Conservation (phyloP, 1,284 basidiomycete genomes). For the Malassezia globosa region DNA sequence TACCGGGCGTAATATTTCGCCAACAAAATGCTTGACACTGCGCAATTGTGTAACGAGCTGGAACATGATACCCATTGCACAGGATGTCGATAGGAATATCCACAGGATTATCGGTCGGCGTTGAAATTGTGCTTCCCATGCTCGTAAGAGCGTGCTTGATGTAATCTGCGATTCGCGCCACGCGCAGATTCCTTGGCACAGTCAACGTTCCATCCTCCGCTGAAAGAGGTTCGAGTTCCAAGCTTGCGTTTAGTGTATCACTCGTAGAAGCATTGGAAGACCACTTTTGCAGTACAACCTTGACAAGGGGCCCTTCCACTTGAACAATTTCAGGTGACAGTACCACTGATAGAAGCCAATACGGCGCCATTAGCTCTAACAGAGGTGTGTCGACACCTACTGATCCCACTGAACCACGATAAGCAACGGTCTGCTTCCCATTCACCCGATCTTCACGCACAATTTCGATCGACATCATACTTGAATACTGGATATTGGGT, state of each 20-base stretch:
- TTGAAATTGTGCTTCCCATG: background rate
- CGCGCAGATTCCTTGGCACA: slow-evolving; percentile 1
- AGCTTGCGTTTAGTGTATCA: background rate
- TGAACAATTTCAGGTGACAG: background rate
- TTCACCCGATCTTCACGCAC: background rate
- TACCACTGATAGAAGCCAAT: slow-evolving; percentile 6
- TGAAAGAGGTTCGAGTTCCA: background rate
- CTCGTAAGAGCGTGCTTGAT: background rate
- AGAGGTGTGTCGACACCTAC: slow-evolving; percentile 2
- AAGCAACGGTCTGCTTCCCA: background rate
- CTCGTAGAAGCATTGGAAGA: background rate
- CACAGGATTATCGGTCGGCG: background rate
- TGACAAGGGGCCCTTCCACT: slow-evolving; percentile 3
- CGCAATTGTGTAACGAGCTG: background rate
- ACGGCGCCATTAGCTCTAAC: slow-evolving; percentile 8
- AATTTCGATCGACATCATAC: background rate
- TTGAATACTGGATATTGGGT: background rate
- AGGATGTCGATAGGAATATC: slow-evolving; percentile 11
- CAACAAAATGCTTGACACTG: slow-evolving; percentile 7
- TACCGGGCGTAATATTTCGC: background rate
- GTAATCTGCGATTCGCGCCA: slow-evolving; percentile 2
- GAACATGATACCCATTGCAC: slow-evolving; percentile 4
- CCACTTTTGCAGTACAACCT: background rate
- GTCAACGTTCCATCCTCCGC: background rate
- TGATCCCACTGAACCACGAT: slow-evolving; percentile 1